Evolutionary conservation across 73 alveolate species (phyloP), one percentile per base, ranked within the genome.

Genomic region (Loxodes magnus): DNA sequence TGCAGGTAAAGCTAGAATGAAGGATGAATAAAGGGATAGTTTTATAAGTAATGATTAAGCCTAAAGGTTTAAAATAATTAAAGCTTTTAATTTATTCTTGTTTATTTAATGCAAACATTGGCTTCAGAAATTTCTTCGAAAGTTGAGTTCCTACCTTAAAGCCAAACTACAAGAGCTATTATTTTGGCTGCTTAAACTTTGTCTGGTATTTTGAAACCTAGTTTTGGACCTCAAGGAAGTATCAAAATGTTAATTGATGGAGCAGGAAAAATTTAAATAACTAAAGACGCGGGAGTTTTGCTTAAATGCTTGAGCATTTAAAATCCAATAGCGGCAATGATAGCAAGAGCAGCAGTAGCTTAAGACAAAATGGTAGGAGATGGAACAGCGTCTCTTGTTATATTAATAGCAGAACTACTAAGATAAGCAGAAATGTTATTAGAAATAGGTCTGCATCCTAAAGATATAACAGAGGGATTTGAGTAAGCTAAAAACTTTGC

Each of bases 301-400:
- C 96, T 92, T 64, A 82, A 87, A 30, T 97, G 88, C 74, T 88
- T 92, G 98, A 87, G 81, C 37, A 92, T 92, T 63, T 88, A 88
- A 49, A 96, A 92, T 76, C 97, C 99, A 1, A 92, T 97, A 0
- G 99, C 99, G 30, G 90, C 95, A 58, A 92, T 92, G 99, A 92
- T 92, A 38, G 99, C 96, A 9, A 73, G 99, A 51, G 97, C 99
- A 0, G 91, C 99, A 26, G 88, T 95, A 12, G 99, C 99, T 25
- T 96, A 92, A 76, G 98, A 91, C 52, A 97, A 92, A 63, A 88
- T 90, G 36, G 96, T 92, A 2, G 99, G 99, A n/a, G 99, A 92
- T 49, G 99, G 99, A 25, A 88, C 99, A 7, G 74, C 97, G 21
- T 86, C 97, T 27, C 78, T 79, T 46, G 99, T 92, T 35, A 74